Evolutionary conservation across 768 basidiomycete species (phyloP), one percentile per base, ranked within the genome.

Genomic region (Tylopilus subfusipes): DNA sequence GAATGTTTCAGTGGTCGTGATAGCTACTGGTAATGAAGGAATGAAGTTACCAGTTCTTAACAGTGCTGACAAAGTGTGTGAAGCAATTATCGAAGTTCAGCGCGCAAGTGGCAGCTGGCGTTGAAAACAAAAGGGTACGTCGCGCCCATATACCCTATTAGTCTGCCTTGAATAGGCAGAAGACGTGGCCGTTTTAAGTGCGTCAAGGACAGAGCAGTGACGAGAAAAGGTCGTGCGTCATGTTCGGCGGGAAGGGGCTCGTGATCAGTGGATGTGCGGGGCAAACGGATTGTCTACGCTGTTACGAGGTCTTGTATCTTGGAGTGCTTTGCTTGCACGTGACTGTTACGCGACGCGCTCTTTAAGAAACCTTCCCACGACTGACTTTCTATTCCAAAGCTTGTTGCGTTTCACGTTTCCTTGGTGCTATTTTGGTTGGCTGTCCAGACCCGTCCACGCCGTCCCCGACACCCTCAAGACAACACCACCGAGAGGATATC

Each of bases 261-360:
- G 38, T 56, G 12, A 16, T 34, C 33, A 30, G 30, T 19, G 36
- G 36, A 38, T 5, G 21, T 22, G 12, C 22, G 39, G 10, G 22
- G 21, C 39, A 19, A 13, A 22, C 19, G 16, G 38, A 39, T 5
- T 39, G 16, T 39, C n/a, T n/a, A n/a, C n/a, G n/a, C n/a, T 5
- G n/a, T 38, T 38, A 7, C 39, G 16, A 36, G 34, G 34, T 1
- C 16, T 18, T 36, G 16, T 36, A 18, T 33, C 13, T 33, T 6
- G 9, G 27, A 25, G 60, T 68, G 56, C 60, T 64, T 66, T 66
- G 55, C 59, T 63, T 30, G 54, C 69, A 70, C 68, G 69, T 70
- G 69, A 70, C 69, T 63, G 60, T 68, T 71, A 70, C 69, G 69
- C 69, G 69, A 70, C 69, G 68, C 68, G 68, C 68, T 66, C 68